A percentile compares a stretch with the other conserved stretches of the same genome.
phyloP scores from a whole-genome alignment of 129 eudicot genomes.

The Calendula officinalis region DNA sequence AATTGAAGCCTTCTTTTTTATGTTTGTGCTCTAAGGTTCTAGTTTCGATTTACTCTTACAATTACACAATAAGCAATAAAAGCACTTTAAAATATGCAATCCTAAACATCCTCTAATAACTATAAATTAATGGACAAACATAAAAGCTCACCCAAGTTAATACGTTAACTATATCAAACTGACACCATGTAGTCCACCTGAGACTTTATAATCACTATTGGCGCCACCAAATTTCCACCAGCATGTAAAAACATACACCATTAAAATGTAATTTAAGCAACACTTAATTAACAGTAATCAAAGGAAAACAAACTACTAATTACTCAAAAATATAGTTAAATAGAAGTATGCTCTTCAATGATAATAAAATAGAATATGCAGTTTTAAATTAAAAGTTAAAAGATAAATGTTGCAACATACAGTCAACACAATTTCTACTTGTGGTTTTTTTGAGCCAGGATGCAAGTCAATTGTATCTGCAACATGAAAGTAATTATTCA shows the following conservation, averaged over 20 bases:
- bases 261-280: conserved; percentile 14
- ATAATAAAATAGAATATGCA: background rate
- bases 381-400: background rate
- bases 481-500: conserved; percentile 14
- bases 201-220: conserved; percentile 92
- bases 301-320: background rate
- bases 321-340: background rate
- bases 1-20: too few relatives aligned
- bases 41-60: too few relatives aligned
- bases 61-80: too few relatives aligned
- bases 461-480: conserved; percentile 92
- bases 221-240: conserved; percentile 99
- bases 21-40: too few relatives aligned
- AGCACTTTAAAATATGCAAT: too few relatives aligned
- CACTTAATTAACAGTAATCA: background rate
- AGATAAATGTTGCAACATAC: conserved; percentile 42
- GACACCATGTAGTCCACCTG: conserved; percentile 98
- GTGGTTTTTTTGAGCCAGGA: conserved; percentile 80
- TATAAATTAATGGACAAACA: background rate
- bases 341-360: conserved; percentile 1
- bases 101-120: too few relatives aligned
- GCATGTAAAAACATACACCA: conserved; percentile 95
- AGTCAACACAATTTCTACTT: conserved; percentile 93
- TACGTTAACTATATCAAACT: conserved; percentile 93
- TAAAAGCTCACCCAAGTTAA: conserved; percentile 65